Base-by-base conservation (phyloP, 805 yeast species). In the Monosporozyma aquatica region DNA sequence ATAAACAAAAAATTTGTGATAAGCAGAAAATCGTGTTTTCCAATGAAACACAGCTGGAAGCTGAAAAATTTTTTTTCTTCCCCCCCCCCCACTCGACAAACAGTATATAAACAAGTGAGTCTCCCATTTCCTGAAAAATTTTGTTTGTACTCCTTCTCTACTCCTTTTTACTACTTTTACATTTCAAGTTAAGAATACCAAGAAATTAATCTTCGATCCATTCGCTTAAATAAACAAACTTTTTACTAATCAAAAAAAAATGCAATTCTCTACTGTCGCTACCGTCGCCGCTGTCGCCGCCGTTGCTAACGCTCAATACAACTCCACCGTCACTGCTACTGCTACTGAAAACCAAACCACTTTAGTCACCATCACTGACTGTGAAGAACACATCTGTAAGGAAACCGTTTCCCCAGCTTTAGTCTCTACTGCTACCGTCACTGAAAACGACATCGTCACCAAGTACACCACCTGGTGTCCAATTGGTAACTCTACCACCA, bases 181-280 rank as follows among this genome's bases (percentile, higher is more conserved):
- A n/a, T 3, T 28, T 7, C 17, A 6, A 28, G 5, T 15, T 5
- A 14, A 29, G 17, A 5, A 29, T 5, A 14, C 33, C 33, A 29
- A 29, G 33, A 29, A 29, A 29, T 14, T 29, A 29, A 29, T 29
- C 33, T 29, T 29, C 33, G 33, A 29, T 29, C 33, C 33, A 29
- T 29, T 29, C 33, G 33, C 33, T 29, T 29, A 29, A 9, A 29
- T 9, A 8, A 29, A 15, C 15, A 15, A 14, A 14, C 18, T 29
- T 15, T 14, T 3, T 8, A 15, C 58, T 22, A 53, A 55, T 43
- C 6, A 26, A 29, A 29, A 39, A 45, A 52, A 50, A 64, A 66
- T 65, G 70, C 66, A 65, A 59, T 63, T 64, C 64, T 59, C 69
- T 44, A 64, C 65, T 53, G 55, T 64, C 61, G 66, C 65, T 42